Evolutionary conservation across 192 early-diverging fungal species (phyloP), one percentile per base, ranked within the genome.

Genomic region (Coemansia sp.): DNA sequence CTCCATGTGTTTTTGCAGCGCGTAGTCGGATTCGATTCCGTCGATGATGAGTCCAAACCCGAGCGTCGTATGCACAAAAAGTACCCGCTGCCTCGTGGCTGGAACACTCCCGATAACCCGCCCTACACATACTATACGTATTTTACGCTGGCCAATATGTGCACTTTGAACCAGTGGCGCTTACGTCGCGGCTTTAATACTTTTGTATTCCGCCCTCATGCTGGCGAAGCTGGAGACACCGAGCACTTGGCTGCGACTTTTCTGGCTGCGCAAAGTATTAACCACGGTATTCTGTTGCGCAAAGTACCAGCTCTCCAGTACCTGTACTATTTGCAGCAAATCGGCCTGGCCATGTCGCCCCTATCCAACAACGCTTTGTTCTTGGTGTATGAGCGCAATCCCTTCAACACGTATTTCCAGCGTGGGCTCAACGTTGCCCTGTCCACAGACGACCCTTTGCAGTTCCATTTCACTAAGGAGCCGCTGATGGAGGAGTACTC

Each of bases 381-480:
- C 74, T 80, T 98, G 60, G 92, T 90, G 22, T 96, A 94, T 72
- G 95, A 98, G 78, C 87, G 95, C 66, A 96, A 98, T 72, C 95
- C 95, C 2, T 92, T 98, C 68, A 87, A 92, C 61, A 75, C 87
- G 10, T 98, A 93, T 81, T 97, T 96, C 87, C 93, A 98, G 68
- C 89, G 95, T 39, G 96, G 96, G 0, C 87, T 98, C 36, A 96
- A 98, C 75, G 92, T 98, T 9, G 91, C 91, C 13, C 78, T 98
- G n/a, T 94, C 93, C 18, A 96, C 95, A 2, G 96, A 98, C 71
- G 96, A 98, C 78, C 96, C 96, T 11, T 69, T 98, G 43, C 96
- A 98, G 79, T 97, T 98, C 83, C 96, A 98, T 72, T 96, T 94
- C 64, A 98, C 96, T 10, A 95, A 93, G 74, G 96, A 98, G 76